Conservation (phyloP, 805 yeast genomes). For the Hanseniaspora lachancei region DNA sequence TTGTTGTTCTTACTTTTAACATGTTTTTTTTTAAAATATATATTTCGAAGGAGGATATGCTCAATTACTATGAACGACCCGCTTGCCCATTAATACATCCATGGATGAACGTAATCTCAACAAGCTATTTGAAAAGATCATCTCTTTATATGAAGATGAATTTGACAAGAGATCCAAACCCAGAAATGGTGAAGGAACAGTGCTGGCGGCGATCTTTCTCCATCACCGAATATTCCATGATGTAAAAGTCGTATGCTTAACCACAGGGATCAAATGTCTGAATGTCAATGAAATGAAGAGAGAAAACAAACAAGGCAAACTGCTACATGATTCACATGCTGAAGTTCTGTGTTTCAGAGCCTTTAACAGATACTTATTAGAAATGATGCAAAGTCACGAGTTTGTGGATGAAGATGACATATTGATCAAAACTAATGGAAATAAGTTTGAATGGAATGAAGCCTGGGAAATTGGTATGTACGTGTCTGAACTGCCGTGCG, state of each 20-base stretch:
- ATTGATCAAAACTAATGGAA: conserved; percentile 16
- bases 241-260: conserved; percentile 33
- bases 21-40: too few relatives aligned
- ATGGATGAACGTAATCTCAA: not conserved
- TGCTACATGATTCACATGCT: conserved; percentile 85
- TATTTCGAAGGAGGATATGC: too few relatives aligned
- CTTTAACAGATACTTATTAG: conserved; percentile 48
- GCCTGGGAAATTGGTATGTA: conserved; percentile 42
- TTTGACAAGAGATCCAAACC: conserved; percentile 7
- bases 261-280: conserved; percentile 74
- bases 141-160: not conserved
- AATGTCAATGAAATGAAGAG: conserved; percentile 39
- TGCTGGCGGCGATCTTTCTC: not conserved
- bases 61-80: too few relatives aligned
- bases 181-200: not conserved
- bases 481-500: conserved; percentile 76
- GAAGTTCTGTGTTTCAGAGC: conserved; percentile 64
- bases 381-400: conserved; percentile 28
- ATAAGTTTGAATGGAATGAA: conserved; percentile 17
- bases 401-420: conserved; percentile 13
- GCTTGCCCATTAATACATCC: not conserved
- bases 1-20: not conserved
- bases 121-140: not conserved
- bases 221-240: not conserved
- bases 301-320: conserved; percentile 34